Evolutionary conservation across 2,329 filamentous ascomycete genomes (phyloP), one percentile per base, ranked within the genome.

Genomic region (Grosmannia clavigera): DNA sequence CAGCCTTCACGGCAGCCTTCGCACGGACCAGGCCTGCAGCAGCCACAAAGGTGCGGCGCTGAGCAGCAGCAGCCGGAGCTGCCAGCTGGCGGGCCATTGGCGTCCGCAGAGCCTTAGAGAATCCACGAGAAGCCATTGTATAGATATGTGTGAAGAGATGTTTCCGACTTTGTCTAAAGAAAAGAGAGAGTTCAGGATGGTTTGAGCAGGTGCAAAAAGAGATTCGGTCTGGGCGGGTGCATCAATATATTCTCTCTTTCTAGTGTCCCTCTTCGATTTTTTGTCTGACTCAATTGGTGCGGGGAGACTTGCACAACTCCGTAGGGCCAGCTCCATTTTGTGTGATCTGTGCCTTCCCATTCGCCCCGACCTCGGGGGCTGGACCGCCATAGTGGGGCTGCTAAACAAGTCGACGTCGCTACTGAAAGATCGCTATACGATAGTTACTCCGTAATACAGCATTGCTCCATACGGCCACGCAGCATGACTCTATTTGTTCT

Each of bases 71-170:
- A 66, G 78, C 78, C 67, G 83, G 81, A 65, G 81, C 76, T 68
- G 76, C 78, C 74, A 85, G 76, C 76, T 86, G 83, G 74, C 82
- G 83, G 70, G 81, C 78, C 74, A 84, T 73, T 70, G 81, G 80
- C 68, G 78, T 77, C 71, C 83, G 82, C 69, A 87, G 76, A 72
- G 83, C 80, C 79, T 82, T 85, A 70, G 81, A 81, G 79, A 90
- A 80, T 78, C 78, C 84, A 77, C 87, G 82, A 70, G 88, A 88
- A 74, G 88, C 87, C 88, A 92, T 92, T 78, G 74, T 82, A 58
- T 27, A 19, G 48, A 62, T 67, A 66, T 65, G 66, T 65, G 69
- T 69, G 64, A 65, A 60, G 61, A 60, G 40, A 33, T n/a, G 55
- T n/a, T 27, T 46, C 53, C 27, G 29, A 61, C 33, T 50, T 35